Base-by-base conservation (phyloP, 768 basidiomycete genomes). In the Lactarius deliciosus region DNA sequence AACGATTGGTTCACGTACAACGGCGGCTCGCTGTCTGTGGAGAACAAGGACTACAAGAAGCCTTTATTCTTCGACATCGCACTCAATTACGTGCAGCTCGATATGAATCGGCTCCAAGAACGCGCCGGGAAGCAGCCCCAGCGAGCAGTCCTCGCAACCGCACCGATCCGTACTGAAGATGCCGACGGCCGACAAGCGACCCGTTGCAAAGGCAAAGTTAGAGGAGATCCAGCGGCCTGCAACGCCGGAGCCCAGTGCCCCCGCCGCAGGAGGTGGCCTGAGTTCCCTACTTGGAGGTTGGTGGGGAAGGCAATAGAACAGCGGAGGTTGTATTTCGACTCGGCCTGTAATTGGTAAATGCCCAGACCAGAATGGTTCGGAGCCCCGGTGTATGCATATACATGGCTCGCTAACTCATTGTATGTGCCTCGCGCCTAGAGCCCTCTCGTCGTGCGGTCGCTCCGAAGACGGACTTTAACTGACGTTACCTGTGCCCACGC, bases 11-110 rank as follows among this genome's bases (percentile, higher is more conserved):
- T 91, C 71, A 81, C 85, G 1, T 83, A 82, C 74, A 92, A 92
- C 72, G 91, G 92, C 3, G 92, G 92, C 3, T 78, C 81, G 38
- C 63, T 70, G 7, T 71, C 78, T 40, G 73, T 62, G 0, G 80
- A 83, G 57, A 73, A 79, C 58, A 81, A 82, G 72, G 76, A 80
- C 45, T 80, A 87, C 73, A 87, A 89, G 79, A 96, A 96, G 74
- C 92, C 93, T 18, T 73, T 94, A 47, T 97, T 98, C 80, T 97
- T 96, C 77, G 92, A 97, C 74, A 90, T 94, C 68, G 95, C 94
- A 20, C 86, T 95, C 72, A 97, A 96, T 77, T 97, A 96, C 73
- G 88, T 93, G 63, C 86, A 91, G 69, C 76, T 94, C 66, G 91
- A 95, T 72, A 89, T 95, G 86, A 90, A 92, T 55, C 79, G 84